Base-by-base conservation (phyloP, 2,329 filamentous ascomycete genomes). In the Aspergillus bombycis region DNA sequence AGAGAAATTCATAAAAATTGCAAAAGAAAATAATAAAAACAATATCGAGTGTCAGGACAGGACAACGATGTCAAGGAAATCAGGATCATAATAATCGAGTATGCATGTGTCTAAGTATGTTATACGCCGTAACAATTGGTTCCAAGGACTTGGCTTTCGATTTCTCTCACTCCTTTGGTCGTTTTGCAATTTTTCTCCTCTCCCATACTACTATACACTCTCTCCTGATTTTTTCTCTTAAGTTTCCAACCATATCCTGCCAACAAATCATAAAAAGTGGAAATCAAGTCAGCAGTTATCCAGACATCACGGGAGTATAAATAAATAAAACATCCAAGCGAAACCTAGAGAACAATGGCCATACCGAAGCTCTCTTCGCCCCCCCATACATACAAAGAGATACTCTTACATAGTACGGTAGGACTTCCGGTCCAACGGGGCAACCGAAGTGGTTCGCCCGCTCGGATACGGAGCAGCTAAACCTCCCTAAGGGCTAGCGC, bases 361-460 rank as follows among this genome's bases (percentile, higher is more conserved):
- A 38, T 55, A 55, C 52, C 30, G 23, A 55, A 36, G 32, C 30
- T 26, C 30, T 41, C 21, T 52, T 45, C 41, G 30, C 21, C 43
- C 43, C 28, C 48, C 57, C 43, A 41, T 58, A 58, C 57, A 58
- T 21, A 46, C 43, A 46, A 48, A 52, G n/a, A 54, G 52, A 30
- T 41, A 55, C 52, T 55, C 28, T 41, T 41, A 54, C 58, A 60
- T 54, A 60, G 46, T 53, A 52, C 52, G 38, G 50, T 56, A 32
- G 48, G 28, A 48, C 57, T 54, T 58, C 56, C n/a, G 36, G 28
- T 34, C 23, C 61, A 61, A 66, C 62, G 62, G 66, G 64, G 64
- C 66, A 65, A 66, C 66, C 62, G 52, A 62, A 61, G 66, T 66
- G 66, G 66, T 67, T 67, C 66, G 66, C 64, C 60, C 62, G 64